Base-by-base conservation (phyloP, 306 rosid genomes). In the Hippophae tibetana region DNA sequence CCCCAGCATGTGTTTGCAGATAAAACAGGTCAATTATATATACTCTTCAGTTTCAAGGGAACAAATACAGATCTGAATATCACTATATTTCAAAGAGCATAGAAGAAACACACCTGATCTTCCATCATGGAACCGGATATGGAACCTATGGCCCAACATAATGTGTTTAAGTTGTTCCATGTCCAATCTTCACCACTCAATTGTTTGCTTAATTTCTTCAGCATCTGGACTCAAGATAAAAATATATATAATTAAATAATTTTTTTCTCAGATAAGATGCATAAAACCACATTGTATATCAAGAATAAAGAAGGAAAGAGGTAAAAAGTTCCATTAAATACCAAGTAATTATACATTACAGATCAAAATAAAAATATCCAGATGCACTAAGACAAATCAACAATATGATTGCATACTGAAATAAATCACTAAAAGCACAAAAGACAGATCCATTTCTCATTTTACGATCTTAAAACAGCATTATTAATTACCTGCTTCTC, bases 141-240 rank as follows among this genome's bases (percentile, higher is more conserved):
- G 23, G 99, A 93, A 45, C 99, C 99, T 63, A 93, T 93, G 54
- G 99, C 99, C 99, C 99, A 93, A 70, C 99, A 93, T 27, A 93
- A 70, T 7, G 99, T 93, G 78, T 93, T 93, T 68, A 93, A 79
- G 80, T 88, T 93, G 81, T 88, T 93, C 99, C 99, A 93, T 56
- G 92, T 78, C 97, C 99, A 93, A 75, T 93, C 97, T 79, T 93
- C 99, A 6, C 99, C 99, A 68, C 84, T 93, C 45, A 93, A 82
- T 57, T 93, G 99, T 61, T 85, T 88, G 71, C 88, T 88, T 64
- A 93, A 76, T 62, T 93, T 93, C 86, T 69, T 93, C 68, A 93
- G 81, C 99, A 93, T 93, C 99, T 93, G 83, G 5, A 45, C 61
- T 60, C 48, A 5, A 23, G 40, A 51, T 26, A 44, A 13, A 40